phyloP scores from a whole-genome alignment of 2,329 filamentous ascomycete genomes.

The Nemania diffusa region DNA sequence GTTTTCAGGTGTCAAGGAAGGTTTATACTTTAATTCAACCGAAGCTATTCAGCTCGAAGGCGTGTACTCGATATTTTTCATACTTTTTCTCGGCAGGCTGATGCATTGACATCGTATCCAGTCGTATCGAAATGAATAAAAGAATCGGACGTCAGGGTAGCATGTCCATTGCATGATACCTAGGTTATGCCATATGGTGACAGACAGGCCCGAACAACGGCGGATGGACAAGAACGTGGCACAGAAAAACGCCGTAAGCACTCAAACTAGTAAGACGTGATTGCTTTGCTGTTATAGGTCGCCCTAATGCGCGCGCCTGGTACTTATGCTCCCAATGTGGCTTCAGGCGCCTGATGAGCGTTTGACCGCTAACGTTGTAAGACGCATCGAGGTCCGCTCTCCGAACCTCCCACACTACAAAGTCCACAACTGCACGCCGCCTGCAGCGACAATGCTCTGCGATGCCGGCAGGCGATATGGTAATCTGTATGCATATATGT shows the following conservation, averaged over 20 bases:
- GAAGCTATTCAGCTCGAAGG: neutral
- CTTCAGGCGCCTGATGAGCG: slow-evolving; percentile 4
- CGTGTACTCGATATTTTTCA: neutral
- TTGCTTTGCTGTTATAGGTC: slow-evolving; percentile 4
- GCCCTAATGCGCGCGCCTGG: neutral
- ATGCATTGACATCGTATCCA: neutral
- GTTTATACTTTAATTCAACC: slow-evolving; percentile 2
- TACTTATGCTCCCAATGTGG: slow-evolving; percentile 2
- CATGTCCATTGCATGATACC: neutral
- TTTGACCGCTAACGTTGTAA: slow-evolving; percentile 13
- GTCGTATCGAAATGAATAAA: too few species aligned
- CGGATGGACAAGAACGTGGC: neutral
- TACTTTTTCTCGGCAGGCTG: neutral
- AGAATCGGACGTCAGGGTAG: neutral
- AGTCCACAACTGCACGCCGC: neutral
- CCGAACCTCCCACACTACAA: slow-evolving; percentile 13
- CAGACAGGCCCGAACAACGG: neutral
- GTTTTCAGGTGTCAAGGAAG: slow-evolving; percentile 2
- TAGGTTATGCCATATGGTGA: too few species aligned
- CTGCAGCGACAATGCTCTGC: neutral
- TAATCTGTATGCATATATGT: neutral
- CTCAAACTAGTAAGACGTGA: slow-evolving; percentile 12
- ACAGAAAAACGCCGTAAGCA: slow-evolving; percentile 11
- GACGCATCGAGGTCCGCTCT: slow-evolving; percentile 14
- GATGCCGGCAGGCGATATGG: neutral